Base-by-base conservation (phyloP, 176 grass and related monocot genomes). In the Oropetium thomaeum region DNA sequence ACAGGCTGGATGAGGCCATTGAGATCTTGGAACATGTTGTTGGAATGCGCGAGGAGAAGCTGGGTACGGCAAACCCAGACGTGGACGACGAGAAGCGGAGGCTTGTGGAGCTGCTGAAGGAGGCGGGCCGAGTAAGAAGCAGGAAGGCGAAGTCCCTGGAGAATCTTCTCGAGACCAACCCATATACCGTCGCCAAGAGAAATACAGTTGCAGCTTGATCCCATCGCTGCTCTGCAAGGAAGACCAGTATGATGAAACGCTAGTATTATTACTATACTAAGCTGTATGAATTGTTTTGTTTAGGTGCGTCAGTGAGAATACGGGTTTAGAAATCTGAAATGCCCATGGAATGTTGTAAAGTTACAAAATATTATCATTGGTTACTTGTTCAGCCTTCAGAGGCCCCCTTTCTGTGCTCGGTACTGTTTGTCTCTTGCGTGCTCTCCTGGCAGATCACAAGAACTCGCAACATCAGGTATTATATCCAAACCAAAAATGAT, bases 31-130 rank as follows among this genome's bases (percentile, higher is more conserved):
- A 99, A 66, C 75, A 85, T 69, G 87, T 99, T 23, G 92, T 99
- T 5, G 92, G 82, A 48, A 90, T 99, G 76, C 90, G 96, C 10
- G 96, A 99, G 77, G 96, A 99, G 79, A 96, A 86, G 62, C 80
- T 96, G 60, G 96, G 96, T 16, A 99, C 96, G 3, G 96, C 96
- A 6, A 99, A 95, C 84, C 87, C 96, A 65, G 96, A 99, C 28
- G 92, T 99, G 1, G 85, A 84, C 11, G 96, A 99, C 4, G 96
- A 99, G 86, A 99, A 96, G 77, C 87, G 87, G 45, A 91, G 96
- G 78, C 81, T 99, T 35, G 82, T 82, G 2, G 91, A 90, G 76
- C 65, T 99, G 23, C 63, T 99, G 58, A 99, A 92, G 85, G 96
- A 92, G 82, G 89, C 92, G n/a, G 96, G 96, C 29, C 84, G 96